Evolutionary conservation across 1,139 yeast species (phyloP), one percentile per base, ranked within the genome.

Genomic region (Saccharomyces hybrid): DNA sequence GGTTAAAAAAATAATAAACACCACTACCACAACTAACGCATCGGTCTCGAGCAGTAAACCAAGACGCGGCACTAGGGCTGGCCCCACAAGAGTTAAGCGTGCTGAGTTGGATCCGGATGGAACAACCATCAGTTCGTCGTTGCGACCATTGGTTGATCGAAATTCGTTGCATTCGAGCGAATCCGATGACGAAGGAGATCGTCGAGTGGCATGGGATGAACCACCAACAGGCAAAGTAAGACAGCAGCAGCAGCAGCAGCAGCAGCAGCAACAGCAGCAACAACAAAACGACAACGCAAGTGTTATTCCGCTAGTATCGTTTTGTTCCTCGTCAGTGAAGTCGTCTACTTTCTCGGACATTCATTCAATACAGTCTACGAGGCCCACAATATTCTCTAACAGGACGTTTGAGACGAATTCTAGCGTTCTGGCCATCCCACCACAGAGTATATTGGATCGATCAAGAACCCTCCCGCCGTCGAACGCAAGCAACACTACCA

Each of bases 371-470:
- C 73, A 69, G 52, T 83, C 72, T 68, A 77, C 65, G 58, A 70
- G 62, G 59, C 73, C 66, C 59, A 74, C 74, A 2, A 80, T 68
- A 62, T 63, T 64, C 54, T 70, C 66, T 62, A 79, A 60, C 64
- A 72, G 82, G 57, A 80, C 84, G 44, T 67, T 78, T 28, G 85
- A 80, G 53, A 81, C 86, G 11, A 81, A 79, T 60, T 78, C 84
- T 49, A 79, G 84, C 58, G 79, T 84, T 1, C 73, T 81, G 9
- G 85, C 85, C 0, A 82, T 82, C n/a, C 80, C 86, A 0, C 86
- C 86, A 0, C 84, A 85, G 2, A 79, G 84, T 57, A 81, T 82
- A 9, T 70, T 81, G 73, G 86, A 81, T 58, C 70, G 84, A 55
- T 70, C 77, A 46, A 67, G 70, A 34, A 11, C 44, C 9, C 44